phyloP scores from a whole-genome alignment of 2,329 filamentous ascomycete genomes.

The Sarocladiaceae sp. region DNA sequence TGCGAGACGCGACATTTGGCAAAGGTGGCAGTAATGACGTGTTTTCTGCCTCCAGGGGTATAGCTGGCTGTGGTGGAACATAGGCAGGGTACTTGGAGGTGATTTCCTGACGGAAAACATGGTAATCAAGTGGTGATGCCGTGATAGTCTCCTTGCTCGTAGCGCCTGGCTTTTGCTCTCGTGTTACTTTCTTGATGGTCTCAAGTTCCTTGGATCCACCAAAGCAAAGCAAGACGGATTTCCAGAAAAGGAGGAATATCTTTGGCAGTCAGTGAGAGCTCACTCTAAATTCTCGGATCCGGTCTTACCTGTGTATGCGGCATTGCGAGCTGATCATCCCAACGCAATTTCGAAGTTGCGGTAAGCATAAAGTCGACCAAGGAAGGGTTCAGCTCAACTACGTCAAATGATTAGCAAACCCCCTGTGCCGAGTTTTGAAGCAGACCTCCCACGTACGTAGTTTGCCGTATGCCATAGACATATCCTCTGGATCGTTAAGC shows the following conservation, averaged over 20 bases:
- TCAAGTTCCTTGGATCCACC: slow-evolving; percentile 71
- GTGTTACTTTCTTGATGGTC: slow-evolving; percentile 65
- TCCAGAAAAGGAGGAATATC: slow-evolving; percentile 85
- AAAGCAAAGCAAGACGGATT: slow-evolving; percentile 78
- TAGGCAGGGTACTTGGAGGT: slow-evolving; percentile 97
- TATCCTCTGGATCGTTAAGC: slow-evolving; percentile 43
- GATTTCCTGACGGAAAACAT: slow-evolving; percentile 92
- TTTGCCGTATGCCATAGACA: slow-evolving; percentile 39
- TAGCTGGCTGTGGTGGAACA: slow-evolving; percentile 73
- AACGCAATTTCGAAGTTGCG: slow-evolving; percentile 61
- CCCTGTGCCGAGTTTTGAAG: neutral
- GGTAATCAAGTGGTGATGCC: slow-evolving; percentile 91
- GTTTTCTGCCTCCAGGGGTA: slow-evolving; percentile 84
- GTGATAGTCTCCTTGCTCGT: slow-evolving; percentile 75
- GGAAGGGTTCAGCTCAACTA: slow-evolving; percentile 56
- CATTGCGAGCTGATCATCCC: slow-evolving; percentile 59
- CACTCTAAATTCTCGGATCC: neutral
- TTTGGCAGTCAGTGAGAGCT: slow-evolving; percentile 29
- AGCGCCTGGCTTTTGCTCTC: slow-evolving; percentile 50
- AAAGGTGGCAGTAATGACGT: slow-evolving; percentile 84
- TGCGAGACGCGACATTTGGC: slow-evolving; percentile 63
- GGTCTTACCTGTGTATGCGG: slow-evolving; percentile 56
- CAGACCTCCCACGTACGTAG: slow-evolving; percentile 41
- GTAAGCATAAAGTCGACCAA: slow-evolving; percentile 68
- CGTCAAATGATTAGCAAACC: neutral